Evolutionary conservation across 805 yeast species (phyloP).

Genomic region (Lachancea fermentati): DNA sequence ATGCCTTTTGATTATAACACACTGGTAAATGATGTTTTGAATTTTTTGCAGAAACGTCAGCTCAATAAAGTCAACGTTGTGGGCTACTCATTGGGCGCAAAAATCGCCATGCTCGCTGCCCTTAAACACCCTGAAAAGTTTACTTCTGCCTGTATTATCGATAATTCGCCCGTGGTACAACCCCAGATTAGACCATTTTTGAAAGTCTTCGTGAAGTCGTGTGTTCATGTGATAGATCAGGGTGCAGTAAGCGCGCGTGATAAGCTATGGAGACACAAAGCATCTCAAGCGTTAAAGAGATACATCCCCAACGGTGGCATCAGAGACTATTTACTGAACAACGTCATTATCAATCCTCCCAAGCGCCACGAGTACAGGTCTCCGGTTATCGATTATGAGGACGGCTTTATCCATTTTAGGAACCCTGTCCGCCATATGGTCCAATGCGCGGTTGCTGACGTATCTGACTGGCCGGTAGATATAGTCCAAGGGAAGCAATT

Average conservation of each 20-base stretch:
- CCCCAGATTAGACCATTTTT: slow-evolving; percentile 35
- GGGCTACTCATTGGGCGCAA: slow-evolving; percentile 53
- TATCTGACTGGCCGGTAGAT: slow-evolving; percentile 33
- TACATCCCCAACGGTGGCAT: slow-evolving; percentile 22
- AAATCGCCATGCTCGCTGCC: slow-evolving; percentile 41
- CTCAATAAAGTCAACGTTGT: slow-evolving; percentile 28
- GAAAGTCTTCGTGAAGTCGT: slow-evolving; percentile 34
- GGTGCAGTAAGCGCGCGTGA: slow-evolving; percentile 21
- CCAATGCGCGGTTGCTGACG: slow-evolving; percentile 23
- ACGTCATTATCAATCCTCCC: slow-evolving; percentile 32
- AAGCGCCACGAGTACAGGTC: slow-evolving; percentile 19
- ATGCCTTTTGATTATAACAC: slow-evolving; percentile 38
- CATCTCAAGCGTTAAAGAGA: slow-evolving; percentile 15
- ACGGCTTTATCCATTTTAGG: slow-evolving; percentile 30
- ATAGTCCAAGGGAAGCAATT: slow-evolving; percentile 19
- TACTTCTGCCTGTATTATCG: slow-evolving; percentile 38
- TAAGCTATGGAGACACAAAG: slow-evolving; percentile 28
- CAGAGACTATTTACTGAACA: slow-evolving; percentile 37
- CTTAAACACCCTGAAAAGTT: slow-evolving; percentile 37
- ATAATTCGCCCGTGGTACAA: slow-evolving; percentile 40
- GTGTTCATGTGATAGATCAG: slow-evolving; percentile 23
- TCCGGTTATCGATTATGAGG: slow-evolving; percentile 24
- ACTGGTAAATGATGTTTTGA: slow-evolving; percentile 39
- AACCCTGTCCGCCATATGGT: slow-evolving; percentile 33
- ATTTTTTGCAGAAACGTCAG: slow-evolving; percentile 30